Conservation (phyloP, 441 rosid genomes). For the Viola pubescens region DNA sequence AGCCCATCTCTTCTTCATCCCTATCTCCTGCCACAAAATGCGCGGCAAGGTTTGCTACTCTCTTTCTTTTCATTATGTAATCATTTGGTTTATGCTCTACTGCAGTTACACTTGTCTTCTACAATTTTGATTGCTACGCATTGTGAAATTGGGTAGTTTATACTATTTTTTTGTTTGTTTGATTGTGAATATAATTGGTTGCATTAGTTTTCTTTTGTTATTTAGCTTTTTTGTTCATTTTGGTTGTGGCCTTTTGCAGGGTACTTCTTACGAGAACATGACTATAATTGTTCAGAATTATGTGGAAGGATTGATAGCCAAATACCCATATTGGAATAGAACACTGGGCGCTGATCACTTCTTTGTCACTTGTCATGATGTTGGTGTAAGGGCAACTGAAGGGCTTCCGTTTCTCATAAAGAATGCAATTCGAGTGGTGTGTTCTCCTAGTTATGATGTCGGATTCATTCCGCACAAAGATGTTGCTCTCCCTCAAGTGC, state of each 20-base stretch:
- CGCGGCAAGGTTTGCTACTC: conserved; percentile 60
- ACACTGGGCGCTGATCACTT: conserved; percentile 96
- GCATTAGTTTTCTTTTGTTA: neutral
- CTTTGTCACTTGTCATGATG: conserved; percentile 95
- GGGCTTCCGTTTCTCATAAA: conserved; percentile 68
- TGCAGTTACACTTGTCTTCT: no score
- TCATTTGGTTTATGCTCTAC: no score
- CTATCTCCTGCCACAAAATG: conserved; percentile 94
- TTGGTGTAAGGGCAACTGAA: conserved; percentile 92
- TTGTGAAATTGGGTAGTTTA: neutral
- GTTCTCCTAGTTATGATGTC: conserved; percentile 94
- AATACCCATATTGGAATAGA: conserved; percentile 91
- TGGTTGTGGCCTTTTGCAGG: conserved; percentile 32
- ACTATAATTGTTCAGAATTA: conserved; percentile 73
- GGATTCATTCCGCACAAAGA: conserved; percentile 94
- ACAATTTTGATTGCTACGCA: no score
- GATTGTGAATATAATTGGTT: conserved; percentile 1
- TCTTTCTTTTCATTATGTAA: neutral
- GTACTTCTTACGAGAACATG: conserved; percentile 89
- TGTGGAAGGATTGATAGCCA: conserved; percentile 54
- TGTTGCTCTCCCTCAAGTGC: conserved; percentile 86
- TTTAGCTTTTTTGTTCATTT: neutral
- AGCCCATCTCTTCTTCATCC: conserved; percentile 82
- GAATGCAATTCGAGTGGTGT: conserved; percentile 85
- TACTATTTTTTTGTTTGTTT: neutral